These are phyloP conservation scores for Cyclaneusma minus DNA, from an alignment of 2,329 filamentous ascomycete species.

Conservation along the genomic window DNA sequence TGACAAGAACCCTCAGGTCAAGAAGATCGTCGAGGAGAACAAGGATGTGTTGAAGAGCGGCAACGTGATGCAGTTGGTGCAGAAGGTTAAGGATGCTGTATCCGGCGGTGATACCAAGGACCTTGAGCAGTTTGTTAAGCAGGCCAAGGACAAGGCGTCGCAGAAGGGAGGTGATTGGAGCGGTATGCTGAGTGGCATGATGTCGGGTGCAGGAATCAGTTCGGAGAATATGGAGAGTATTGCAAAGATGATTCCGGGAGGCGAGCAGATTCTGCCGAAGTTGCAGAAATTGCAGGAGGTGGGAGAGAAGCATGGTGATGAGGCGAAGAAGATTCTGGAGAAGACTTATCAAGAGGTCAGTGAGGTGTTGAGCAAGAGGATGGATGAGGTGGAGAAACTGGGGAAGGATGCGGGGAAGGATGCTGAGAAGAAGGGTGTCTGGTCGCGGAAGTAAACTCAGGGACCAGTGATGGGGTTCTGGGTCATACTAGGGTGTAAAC, in stretches of 20 bases:
- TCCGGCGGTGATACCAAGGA: constrained; percentile 43
- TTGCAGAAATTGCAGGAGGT: constrained; percentile 48
- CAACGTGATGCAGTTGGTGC: constrained; percentile 46
- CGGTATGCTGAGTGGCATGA: constrained; percentile 29
- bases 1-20: constrained; percentile 63
- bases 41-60: constrained; percentile 50
- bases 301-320: constrained; percentile 50
- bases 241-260: constrained; percentile 48
- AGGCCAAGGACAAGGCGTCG: constrained; percentile 43
- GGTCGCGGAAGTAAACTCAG: too few species aligned
- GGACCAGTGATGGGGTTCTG: too few species aligned
- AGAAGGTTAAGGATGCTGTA: constrained; percentile 43
- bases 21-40: constrained; percentile 59
- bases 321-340: constrained; percentile 54
- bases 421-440: constrained; percentile 20
- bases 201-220: constrained; percentile 17
- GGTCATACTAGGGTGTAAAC: too few species aligned
- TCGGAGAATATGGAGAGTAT: constrained; percentile 31
- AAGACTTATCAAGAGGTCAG: constrained; percentile 53
- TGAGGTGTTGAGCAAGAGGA: constrained; percentile 46
- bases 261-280: constrained; percentile 48
- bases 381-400: constrained; percentile 40
- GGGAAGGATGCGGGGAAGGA: constrained; percentile 36
- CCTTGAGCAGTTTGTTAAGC: constrained; percentile 44
- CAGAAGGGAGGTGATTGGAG: constrained; percentile 25